phyloP scores from a whole-genome alignment of 2,329 filamentous ascomycete species.

The Graphilbum ipis-grandicollis region DNA sequence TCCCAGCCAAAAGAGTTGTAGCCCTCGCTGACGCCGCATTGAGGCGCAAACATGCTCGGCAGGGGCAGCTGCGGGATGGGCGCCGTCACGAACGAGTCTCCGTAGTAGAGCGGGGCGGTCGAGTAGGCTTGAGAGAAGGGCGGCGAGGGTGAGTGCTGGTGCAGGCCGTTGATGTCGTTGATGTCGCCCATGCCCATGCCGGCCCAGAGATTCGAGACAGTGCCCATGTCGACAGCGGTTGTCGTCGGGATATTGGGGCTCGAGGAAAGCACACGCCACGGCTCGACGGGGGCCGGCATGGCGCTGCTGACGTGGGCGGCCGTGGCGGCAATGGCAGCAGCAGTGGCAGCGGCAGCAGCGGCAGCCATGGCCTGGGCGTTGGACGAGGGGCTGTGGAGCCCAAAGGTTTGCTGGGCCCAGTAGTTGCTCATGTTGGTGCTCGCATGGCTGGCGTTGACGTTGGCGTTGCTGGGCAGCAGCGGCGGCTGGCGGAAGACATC shows the following conservation, averaged over 20 bases:
- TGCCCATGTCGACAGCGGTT: constrained; percentile 46
- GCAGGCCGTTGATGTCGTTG: too few relatives aligned
- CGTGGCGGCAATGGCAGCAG: constrained; percentile 7
- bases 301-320: constrained; percentile 3
- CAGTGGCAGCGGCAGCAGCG: constrained; percentile 5
- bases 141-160: constrained; percentile 61
- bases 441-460: too few relatives aligned
- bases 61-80: constrained; percentile 63
- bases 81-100: constrained; percentile 53
- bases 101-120: constrained; percentile 58
- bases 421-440: constrained; percentile 53
- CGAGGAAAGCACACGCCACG: constrained; percentile 82
- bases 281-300: constrained; percentile 55
- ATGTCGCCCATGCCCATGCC: constrained; percentile 59
- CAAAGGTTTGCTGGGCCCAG: constrained; percentile 48
- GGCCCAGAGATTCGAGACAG: constrained; percentile 52
- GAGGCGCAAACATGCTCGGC: constrained; percentile 71
- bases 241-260: constrained; percentile 54
- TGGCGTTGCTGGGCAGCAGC: constrained; percentile 55
- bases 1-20: constrained; percentile 77
- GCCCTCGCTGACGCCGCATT: constrained; percentile 62
- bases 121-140: constrained; percentile 66
- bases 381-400: constrained; percentile 28
- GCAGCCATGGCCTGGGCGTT: constrained; percentile 2
- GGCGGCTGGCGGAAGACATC: constrained; percentile 78